phyloP scores from a whole-genome alignment of 148 eudicot species.

The Camellia sinensis region DNA sequence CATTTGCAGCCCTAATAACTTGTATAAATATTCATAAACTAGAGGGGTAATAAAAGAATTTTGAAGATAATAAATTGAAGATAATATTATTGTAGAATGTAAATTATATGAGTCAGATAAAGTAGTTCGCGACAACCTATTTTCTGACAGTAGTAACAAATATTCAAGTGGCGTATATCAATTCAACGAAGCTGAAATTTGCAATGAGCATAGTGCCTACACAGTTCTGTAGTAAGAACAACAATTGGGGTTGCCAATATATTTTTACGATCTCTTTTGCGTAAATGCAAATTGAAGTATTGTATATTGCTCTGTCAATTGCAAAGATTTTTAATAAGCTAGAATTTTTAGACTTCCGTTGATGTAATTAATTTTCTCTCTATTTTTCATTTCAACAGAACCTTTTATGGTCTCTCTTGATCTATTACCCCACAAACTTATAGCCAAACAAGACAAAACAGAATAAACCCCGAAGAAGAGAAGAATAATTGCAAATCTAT shows the following conservation, averaged over 20 bases:
- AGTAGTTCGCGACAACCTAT: not conserved
- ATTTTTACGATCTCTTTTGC: not conserved
- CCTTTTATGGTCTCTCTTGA: not conserved
- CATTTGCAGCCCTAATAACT: too few relatives aligned
- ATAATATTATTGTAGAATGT: not conserved
- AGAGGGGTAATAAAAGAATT: too few relatives aligned
- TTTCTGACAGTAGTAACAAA: not conserved
- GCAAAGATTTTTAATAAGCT: not conserved
- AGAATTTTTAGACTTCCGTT: not conserved
- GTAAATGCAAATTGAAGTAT: not conserved
- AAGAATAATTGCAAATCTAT: not conserved
- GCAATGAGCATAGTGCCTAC: not conserved
- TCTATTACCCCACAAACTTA: constrained; percentile 1
- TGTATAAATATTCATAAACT: too few relatives aligned
- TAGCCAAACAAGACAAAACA: not conserved
- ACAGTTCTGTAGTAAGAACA: not conserved
- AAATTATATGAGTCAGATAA: not conserved
- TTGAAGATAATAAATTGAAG: too few relatives aligned
- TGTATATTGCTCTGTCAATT: not conserved
- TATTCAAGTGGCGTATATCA: not conserved
- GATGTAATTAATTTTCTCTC: not conserved
- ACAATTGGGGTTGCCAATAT: not conserved
- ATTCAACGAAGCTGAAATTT: not conserved
- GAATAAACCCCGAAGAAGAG: not conserved
- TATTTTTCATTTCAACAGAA: not conserved